Percentiles rank a stretch among this genome's conserved stretches.
Conservation (phyloP, 768 basidiomycete genomes). For the Tubosaeta sp. region DNA sequence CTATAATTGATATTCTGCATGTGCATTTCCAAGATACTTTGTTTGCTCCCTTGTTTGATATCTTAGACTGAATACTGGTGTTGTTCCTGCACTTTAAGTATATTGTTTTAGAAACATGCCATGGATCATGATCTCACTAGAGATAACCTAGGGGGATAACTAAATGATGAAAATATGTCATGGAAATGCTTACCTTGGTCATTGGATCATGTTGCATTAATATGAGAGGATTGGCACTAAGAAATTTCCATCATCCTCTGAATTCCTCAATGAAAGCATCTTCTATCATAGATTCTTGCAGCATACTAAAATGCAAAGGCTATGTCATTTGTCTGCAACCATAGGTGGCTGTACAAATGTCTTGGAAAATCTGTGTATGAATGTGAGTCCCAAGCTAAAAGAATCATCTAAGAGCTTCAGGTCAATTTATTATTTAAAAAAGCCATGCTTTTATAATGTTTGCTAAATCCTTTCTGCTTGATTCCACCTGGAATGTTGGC, state of each 20-base stretch:
- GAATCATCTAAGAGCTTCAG: too few relatives aligned
- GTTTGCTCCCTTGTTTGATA: too few relatives aligned
- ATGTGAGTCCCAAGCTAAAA: not conserved
- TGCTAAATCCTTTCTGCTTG: not conserved
- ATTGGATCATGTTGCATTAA: not conserved
- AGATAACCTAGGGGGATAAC: not conserved
- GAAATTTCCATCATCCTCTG: not conserved
- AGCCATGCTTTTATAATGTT: not conserved
- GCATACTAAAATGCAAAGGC: not conserved
- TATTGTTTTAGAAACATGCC: not conserved
- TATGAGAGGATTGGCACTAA: not conserved
- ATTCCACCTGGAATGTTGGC: not conserved
- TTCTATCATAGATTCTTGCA: not conserved
- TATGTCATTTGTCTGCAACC: not conserved
- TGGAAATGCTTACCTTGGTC: not conserved
- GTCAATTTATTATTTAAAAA: not conserved
- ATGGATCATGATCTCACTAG: not conserved
- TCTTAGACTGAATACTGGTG: not conserved
- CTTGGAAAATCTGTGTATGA: not conserved
- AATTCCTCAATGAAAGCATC: not conserved
- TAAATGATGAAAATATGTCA: too few relatives aligned
- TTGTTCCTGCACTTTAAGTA: not conserved
- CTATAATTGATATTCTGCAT: not conserved
- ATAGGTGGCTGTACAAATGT: not conserved
- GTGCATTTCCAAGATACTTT: not conserved